Conservation (phyloP, 495 filamentous ascomycete genomes). For the Neurospora pannonica region DNA sequence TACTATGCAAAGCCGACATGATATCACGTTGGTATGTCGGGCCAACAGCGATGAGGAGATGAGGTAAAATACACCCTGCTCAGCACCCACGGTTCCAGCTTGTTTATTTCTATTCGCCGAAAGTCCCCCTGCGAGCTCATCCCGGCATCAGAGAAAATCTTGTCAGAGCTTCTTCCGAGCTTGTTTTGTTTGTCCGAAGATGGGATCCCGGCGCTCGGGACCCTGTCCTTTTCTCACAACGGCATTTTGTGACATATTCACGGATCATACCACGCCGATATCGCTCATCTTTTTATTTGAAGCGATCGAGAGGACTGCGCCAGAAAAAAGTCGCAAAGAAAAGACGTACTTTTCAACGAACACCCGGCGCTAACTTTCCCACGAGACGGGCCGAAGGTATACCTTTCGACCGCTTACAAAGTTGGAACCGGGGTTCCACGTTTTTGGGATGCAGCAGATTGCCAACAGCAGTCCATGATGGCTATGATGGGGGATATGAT, state of each 20-base stretch:
- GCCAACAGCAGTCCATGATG: background rate
- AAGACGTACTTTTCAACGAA: background rate
- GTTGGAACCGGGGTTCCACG: background rate
- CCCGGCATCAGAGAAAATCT: background rate
- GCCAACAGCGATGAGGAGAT: background rate
- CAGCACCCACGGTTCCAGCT: background rate
- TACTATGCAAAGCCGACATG: background rate
- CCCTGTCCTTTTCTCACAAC: background rate
- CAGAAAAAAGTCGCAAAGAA: background rate
- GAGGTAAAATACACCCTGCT: background rate
- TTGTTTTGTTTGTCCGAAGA: background rate
- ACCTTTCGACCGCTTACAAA: background rate
- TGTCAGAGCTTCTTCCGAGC: background rate
- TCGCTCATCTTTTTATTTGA: background rate
- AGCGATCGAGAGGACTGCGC: background rate
- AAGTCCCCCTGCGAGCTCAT: background rate
- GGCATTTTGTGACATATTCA: background rate
- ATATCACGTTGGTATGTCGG: background rate
- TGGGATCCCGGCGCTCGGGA: background rate
- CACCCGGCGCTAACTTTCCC: background rate
- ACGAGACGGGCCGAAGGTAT: background rate
- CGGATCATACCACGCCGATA: background rate
- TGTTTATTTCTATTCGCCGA: background rate
- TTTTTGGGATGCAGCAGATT: background rate
- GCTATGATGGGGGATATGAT: background rate